Evolutionary conservation across 306 rosid genomes (phyloP).

Genomic region (Lathyrus oleraceus): DNA sequence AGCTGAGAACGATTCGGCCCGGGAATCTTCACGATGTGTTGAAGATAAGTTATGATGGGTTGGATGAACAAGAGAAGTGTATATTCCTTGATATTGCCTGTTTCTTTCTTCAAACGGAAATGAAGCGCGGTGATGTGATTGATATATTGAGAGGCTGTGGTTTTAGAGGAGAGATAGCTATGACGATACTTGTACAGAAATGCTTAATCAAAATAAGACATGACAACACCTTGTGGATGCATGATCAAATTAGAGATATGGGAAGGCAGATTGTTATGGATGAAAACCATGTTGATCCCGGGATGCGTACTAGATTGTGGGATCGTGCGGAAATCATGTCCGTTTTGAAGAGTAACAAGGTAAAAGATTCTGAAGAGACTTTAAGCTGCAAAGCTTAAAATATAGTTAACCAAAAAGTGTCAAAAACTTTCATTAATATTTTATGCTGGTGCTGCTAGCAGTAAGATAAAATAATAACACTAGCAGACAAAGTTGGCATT

Average conservation of each 20-base stretch:
- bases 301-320: slow-evolving; percentile 67
- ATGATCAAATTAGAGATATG: slow-evolving; percentile 74
- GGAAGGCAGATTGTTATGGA: slow-evolving; percentile 61
- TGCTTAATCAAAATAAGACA: slow-evolving; percentile 54
- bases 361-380: slow-evolving; percentile 19
- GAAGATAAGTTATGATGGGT: slow-evolving; percentile 54
- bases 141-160: slow-evolving; percentile 64
- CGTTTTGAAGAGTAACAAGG: slow-evolving; percentile 48
- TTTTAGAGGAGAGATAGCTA: slow-evolving; percentile 49
- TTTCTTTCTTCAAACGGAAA: slow-evolving; percentile 46
- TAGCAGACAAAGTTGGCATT: neutral
- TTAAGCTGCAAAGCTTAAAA: neutral
- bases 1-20: slow-evolving; percentile 45
- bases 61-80: slow-evolving; percentile 51
- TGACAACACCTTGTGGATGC: slow-evolving; percentile 53
- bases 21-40: slow-evolving; percentile 56
- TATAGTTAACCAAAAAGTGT: too few relatives aligned
- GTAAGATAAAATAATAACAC: neutral
- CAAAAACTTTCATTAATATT: too few relatives aligned
- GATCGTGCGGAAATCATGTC: slow-evolving; percentile 49
- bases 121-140: slow-evolving; percentile 49
- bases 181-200: slow-evolving; percentile 42
- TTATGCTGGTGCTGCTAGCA: neutral
- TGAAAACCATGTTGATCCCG: slow-evolving; percentile 38
- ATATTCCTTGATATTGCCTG: slow-evolving; percentile 67